phyloP scores from a whole-genome alignment of 2,329 filamentous ascomycete genomes.

The Verticillium longisporum region DNA sequence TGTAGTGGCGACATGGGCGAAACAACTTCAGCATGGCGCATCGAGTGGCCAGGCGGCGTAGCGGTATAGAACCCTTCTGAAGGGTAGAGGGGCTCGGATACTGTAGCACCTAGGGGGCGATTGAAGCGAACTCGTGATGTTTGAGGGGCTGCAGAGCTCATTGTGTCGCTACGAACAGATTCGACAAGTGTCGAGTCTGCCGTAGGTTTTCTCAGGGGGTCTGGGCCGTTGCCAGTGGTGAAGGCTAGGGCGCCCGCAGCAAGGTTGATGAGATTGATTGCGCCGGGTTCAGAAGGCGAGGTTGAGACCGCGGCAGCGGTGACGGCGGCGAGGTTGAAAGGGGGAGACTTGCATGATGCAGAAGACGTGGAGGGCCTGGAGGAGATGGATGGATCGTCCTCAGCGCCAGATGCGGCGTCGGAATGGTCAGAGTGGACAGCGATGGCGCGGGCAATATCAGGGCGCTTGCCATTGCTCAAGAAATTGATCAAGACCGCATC shows the following conservation, averaged over 20 bases:
- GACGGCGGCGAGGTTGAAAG: not conserved
- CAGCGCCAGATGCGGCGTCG: conserved; percentile 7
- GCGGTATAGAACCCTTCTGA: not conserved
- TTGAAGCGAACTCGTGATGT: not conserved
- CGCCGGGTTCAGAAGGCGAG: not conserved
- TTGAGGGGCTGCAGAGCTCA: too few relatives aligned
- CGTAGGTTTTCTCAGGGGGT: conserved; percentile 2
- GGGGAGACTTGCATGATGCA: not conserved
- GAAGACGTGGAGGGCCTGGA: conserved; percentile 8
- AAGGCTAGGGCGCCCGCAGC: conserved; percentile 23
- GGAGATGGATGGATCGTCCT: conserved; percentile 2
- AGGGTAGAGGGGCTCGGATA: conserved; percentile 16
- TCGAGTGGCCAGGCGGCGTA: not conserved
- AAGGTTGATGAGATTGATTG: conserved; percentile 21
- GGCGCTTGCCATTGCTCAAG: conserved; percentile 56
- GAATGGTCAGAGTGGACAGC: conserved; percentile 36
- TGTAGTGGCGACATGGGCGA: conserved; percentile 8
- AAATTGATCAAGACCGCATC: conserved; percentile 61
- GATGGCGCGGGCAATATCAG: conserved; percentile 56
- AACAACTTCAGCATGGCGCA: conserved; percentile 2
- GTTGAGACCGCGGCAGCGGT: not conserved
- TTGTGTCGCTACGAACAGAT: not conserved
- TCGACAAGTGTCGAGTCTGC: not conserved
- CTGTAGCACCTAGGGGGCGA: not conserved
- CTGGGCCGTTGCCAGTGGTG: not conserved